Percentiles rank a stretch among this genome's conserved stretches.
Conservation (phyloP, 129 eudicot species). For the Helianthus annuus region DNA sequence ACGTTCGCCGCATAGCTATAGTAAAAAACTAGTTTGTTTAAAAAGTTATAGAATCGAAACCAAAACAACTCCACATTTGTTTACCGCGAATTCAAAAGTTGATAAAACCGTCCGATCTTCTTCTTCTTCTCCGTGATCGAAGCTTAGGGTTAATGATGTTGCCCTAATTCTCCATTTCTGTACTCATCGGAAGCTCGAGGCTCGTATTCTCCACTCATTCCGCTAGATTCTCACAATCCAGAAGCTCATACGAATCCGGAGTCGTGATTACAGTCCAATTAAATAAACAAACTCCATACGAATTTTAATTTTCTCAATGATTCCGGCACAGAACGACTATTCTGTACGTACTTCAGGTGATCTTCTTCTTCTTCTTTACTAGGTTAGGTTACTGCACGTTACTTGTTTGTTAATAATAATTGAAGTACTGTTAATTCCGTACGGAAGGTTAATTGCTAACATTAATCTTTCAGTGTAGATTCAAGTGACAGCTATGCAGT, state of each 20-base stretch:
- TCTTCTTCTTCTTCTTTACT: constrained; percentile 5
- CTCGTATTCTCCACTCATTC: constrained; percentile 1
- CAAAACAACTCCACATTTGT: too few species aligned
- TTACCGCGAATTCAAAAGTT: too few species aligned
- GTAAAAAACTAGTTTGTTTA: too few species aligned
- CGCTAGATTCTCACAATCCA: constrained; percentile 16
- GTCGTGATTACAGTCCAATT: constrained; percentile 4
- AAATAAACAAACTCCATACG: not conserved
- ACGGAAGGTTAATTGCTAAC: constrained; percentile 12
- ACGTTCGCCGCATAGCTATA: too few species aligned
- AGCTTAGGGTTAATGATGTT: too few species aligned
- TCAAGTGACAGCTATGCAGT: not conserved
- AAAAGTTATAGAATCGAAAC: too few species aligned
- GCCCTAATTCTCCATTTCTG: constrained; percentile 22
- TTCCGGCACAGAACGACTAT: constrained; percentile 11
- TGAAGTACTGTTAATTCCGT: not conserved
- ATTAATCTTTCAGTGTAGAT: not conserved
- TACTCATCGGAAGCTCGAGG: constrained; percentile 1
- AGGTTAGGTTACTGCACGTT: constrained; percentile 8
- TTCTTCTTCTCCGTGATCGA: too few species aligned
- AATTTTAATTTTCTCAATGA: constrained; percentile 23
- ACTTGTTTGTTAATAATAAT: not conserved
- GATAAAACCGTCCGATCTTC: too few species aligned
- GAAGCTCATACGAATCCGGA: constrained; percentile 7
- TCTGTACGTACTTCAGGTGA: constrained; percentile 28